These are phyloP conservation scores for Cyclotella distinguenda DNA, from an alignment of 108 stramenopile species.

Conservation along the genomic window DNA sequence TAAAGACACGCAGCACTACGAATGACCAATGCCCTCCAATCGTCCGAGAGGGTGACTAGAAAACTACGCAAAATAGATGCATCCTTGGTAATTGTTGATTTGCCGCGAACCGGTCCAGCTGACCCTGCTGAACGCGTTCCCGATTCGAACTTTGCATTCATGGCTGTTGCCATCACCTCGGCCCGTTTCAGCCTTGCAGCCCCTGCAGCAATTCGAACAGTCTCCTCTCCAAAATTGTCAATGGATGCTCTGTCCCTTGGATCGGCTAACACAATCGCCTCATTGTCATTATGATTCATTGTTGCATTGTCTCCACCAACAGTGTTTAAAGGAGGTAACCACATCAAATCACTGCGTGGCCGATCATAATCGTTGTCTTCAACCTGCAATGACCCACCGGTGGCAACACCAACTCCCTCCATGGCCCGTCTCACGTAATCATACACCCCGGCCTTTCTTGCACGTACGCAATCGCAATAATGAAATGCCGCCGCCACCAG, in stretches of 20 bases:
- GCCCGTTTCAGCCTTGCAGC: conserved; percentile 68
- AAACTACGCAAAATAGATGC: conserved; percentile 55
- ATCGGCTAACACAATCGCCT: background rate
- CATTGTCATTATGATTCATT: background rate
- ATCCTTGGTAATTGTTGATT: conserved; percentile 12
- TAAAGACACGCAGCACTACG: conserved; percentile 74
- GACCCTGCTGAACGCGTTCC: conserved; percentile 3
- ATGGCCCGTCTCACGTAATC: conserved; percentile 42
- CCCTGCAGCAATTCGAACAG: conserved; percentile 44
- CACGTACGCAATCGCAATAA: conserved; percentile 67
- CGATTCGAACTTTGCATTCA: conserved; percentile 13
- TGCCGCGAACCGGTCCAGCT: background rate
- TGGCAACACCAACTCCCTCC: conserved; percentile 9
- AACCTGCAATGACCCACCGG: conserved; percentile 2
- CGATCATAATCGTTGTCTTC: background rate
- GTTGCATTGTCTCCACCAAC: too few species aligned
- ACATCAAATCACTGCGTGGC: conserved; percentile 8
- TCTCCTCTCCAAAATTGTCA: conserved; percentile 39
- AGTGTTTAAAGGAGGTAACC: conserved; percentile 25
- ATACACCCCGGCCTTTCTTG: conserved; percentile 57
- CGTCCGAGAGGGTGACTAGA: conserved; percentile 59
- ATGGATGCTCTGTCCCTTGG: conserved; percentile 26
- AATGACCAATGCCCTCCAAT: conserved; percentile 80
- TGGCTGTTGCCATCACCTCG: conserved; percentile 58
- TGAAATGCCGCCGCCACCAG: conserved; percentile 71